Evolutionary conservation across 2,329 filamentous ascomycete genomes (phyloP).

Genomic region (Lachnellula suecica): DNA sequence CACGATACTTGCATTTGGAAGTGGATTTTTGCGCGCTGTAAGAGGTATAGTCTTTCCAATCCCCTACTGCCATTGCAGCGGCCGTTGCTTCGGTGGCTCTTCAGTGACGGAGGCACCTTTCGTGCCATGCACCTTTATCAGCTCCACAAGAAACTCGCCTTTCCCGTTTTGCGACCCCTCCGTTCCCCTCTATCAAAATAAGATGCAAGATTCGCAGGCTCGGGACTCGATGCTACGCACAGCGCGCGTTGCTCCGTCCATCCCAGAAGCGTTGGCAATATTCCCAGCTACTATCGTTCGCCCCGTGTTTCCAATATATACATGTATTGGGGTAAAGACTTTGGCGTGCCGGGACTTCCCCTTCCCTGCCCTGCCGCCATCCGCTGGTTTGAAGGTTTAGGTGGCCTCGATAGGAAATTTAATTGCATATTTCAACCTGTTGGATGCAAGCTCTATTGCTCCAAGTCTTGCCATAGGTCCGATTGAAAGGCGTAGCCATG

Average conservation of each 20-base stretch:
- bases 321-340: not conserved
- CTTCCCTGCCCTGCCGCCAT: no score
- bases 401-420: not conserved
- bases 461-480: conserved; percentile 12
- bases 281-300: not conserved
- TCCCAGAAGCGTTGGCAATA: not conserved
- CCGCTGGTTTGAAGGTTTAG: not conserved
- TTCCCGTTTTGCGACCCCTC: not conserved
- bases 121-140: conserved; percentile 8
- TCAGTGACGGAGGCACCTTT: conserved; percentile 8
- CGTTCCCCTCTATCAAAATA: not conserved
- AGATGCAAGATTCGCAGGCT: not conserved
- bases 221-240: not conserved
- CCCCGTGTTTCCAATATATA: not conserved
- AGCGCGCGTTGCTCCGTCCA: not conserved
- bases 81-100: conserved; percentile 2
- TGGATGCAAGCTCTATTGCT: conserved; percentile 10
- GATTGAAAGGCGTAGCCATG: conserved; percentile 10
- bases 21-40: not conserved
- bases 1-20: not conserved
- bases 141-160: not conserved
- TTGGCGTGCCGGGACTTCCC: not conserved
- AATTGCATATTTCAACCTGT: conserved; percentile 13
- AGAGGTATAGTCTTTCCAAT: no score
- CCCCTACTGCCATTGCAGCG: no score